Evolutionary conservation across 106 monocot genomes (phyloP), one percentile per base, ranked within the genome.

Genomic region (Dendrobium chrysotoxum): DNA sequence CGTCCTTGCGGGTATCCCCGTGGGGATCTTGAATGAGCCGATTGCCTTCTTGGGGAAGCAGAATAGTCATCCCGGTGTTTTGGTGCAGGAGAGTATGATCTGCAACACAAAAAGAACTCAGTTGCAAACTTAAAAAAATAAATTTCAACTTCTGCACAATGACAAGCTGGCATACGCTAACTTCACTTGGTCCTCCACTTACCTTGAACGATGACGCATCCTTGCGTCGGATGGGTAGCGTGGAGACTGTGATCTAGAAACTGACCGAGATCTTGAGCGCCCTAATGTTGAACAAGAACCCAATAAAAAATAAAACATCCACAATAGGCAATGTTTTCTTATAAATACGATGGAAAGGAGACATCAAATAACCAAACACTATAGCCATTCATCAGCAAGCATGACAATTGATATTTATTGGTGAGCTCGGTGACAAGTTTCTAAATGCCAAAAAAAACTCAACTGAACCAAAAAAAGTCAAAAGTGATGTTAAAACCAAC

Each of bases 71-170:
- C 84, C 17, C 84, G 81, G 61, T 77, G 80, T 81, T 80, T 85
- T 28, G 87, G 86, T 21, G 82, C 87, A 79, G 91, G 91, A 65
- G 93, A 93, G 79, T 86, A 84, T 30, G 93, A 93, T 75, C 91
- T 91, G 80, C 15, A 78, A 39, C 31, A 25, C 28, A 55, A 28
- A 20, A 40, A 79, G 1, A 23, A 5, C 30, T 3, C 16, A 57
- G 31, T 35, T 46, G 40, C 2, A 28, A 64, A 16, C 40, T 64
- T n/a, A 7, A 75, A 54, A n/a, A 28, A 17, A 7, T 5, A 44
- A n/a, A 16, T 50, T 13, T 13, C 6, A 18, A 31, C 6, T 31
- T 13, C 30, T 26, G 53, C 12, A 75, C 40, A 39, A 75, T 20
- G 1, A 31, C 4, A 65, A 45, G 1, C 25, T 65, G 76, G 15